Evolutionary conservation across 2,329 filamentous ascomycete genomes (phyloP), one percentile per base, ranked within the genome.

Genomic region (Colletotrichum filicis): DNA sequence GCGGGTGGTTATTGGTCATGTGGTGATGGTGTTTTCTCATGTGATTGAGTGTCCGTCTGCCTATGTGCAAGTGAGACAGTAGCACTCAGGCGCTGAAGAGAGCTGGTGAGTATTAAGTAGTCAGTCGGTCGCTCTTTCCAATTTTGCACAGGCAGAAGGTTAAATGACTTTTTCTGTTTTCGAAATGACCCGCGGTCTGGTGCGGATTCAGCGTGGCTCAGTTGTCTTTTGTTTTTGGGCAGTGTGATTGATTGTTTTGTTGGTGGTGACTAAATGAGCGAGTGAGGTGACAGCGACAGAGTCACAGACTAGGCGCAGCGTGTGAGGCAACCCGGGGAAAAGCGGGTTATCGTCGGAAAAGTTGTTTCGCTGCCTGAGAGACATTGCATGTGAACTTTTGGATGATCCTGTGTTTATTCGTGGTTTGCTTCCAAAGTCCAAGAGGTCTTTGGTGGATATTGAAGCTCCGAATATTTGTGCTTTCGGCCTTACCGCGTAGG

Each of bases 21-120:
- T 65, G 62, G 49, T 56, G 62, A 65, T 65, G 62, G 32, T 65
- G 46, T 56, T 56, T 65, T 65, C 62, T 32, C 62, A 65, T 65
- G 62, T 65, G 62, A 65, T 65, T 65, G 49, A 56, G 22, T 65
- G 62, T 28, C 14, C 61, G 61, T 46, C 49, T 55, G 61, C 61
- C 49, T 22, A 22, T 46, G 42, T 46, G 26, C 19, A 7, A 52
- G 60, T 42, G 61, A 64, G 61, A 64, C 61, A 64, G n/a, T 3
- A 19, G 19, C 42, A 49, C 42, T 12, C 42, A 49, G 42, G 42
- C 42, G 19, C 24, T 49, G 30, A 46, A 22, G 24, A 46, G 19
- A 63, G 12, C 32, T 19, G 60, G 9, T 35, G 22, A 11, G 16
- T 22, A 8, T 32, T 16, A 37, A 22, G n/a, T 49, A 64, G 62